Conservation (phyloP, 495 filamentous ascomycete species). For the Hyaloscypha variabilis region DNA sequence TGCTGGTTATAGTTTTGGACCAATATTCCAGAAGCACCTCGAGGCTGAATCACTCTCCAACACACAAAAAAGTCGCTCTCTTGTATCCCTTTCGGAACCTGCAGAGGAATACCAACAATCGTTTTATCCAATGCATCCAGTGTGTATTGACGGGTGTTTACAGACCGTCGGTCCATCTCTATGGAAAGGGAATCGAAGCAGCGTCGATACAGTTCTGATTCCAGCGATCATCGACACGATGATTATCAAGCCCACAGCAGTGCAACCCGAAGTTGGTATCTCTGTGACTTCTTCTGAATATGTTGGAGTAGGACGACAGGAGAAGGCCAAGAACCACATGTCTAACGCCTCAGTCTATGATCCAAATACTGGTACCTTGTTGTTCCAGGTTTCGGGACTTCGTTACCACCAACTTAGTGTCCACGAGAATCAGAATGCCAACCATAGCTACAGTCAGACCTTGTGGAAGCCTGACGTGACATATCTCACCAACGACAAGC, state of each 20-base stretch:
- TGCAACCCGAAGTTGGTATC: not conserved
- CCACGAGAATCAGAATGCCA: not conserved
- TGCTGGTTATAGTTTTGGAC: slow-evolving; percentile 35
- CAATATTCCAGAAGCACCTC: slow-evolving; percentile 32
- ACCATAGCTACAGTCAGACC: slow-evolving; percentile 24
- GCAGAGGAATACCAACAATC: slow-evolving; percentile 35
- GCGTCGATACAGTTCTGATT: slow-evolving; percentile 7
- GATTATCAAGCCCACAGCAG: not conserved
- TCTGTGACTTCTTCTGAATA: slow-evolving; percentile 3
- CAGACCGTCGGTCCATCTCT: slow-evolving; percentile 33
- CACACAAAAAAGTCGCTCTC: slow-evolving; percentile 1
- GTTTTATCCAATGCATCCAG: slow-evolving; percentile 45
- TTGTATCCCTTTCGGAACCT: slow-evolving; percentile 11
- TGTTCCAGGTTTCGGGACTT: slow-evolving; percentile 32
- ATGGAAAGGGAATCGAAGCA: slow-evolving; percentile 13
- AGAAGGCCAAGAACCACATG: slow-evolving; percentile 21
- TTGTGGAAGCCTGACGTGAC: slow-evolving; percentile 39
- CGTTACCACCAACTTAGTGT: slow-evolving; percentile 8
- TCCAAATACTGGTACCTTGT: slow-evolving; percentile 20
- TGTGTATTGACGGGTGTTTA: slow-evolving; percentile 39
- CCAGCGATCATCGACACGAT: slow-evolving; percentile 4
- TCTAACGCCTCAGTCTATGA: slow-evolving; percentile 28
- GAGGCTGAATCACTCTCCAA: slow-evolving; percentile 34
- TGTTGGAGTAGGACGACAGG: slow-evolving; percentile 1
- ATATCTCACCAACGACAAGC: slow-evolving; percentile 1